phyloP scores from a whole-genome alignment of 2,329 filamentous ascomycete species.

The Bipolaris cookei region DNA sequence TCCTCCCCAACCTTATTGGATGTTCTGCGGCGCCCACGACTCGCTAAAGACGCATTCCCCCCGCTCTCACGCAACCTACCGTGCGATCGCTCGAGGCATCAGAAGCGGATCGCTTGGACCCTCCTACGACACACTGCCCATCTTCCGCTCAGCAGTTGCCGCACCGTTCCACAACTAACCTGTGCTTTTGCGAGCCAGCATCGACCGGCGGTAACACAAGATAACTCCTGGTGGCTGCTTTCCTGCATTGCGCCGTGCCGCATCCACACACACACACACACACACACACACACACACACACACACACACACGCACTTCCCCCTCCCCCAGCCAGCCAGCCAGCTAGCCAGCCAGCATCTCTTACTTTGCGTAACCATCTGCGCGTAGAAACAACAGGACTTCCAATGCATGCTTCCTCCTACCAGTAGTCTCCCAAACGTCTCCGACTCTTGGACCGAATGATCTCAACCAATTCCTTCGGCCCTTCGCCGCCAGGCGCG shows the following conservation, averaged over 20 bases:
- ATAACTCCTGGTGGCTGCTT: conserved; percentile 19
- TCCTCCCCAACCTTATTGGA: conserved; percentile 38
- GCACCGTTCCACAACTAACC: conserved; percentile 17
- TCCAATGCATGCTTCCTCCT: conserved; percentile 36
- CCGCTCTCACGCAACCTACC: conserved; percentile 42
- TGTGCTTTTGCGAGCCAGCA: conserved; percentile 14
- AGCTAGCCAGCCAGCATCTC: neutral
- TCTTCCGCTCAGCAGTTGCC: conserved; percentile 15
- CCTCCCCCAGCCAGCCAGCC: neutral
- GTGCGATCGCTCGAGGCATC: conserved; percentile 41
- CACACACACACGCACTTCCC: conserved; percentile 2
- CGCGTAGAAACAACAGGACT: conserved; percentile 16
- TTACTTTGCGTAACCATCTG: conserved; percentile 9
- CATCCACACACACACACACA: conserved; percentile 4
- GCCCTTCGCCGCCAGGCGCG: conserved; percentile 43
- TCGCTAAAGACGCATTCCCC: conserved; percentile 45
- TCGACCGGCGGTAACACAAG: conserved; percentile 14
- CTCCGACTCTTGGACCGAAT: conserved; percentile 36
- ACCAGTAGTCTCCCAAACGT: conserved; percentile 27
- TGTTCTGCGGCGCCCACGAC: conserved; percentile 35
- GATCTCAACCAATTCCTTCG: conserved; percentile 45
- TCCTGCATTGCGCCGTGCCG: conserved; percentile 11
- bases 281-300: neutral
- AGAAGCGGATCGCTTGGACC: conserved; percentile 34
- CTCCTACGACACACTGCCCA: conserved; percentile 24